Conservation (phyloP, 2,329 filamentous ascomycete species). For the Aspergillus uvarum region DNA sequence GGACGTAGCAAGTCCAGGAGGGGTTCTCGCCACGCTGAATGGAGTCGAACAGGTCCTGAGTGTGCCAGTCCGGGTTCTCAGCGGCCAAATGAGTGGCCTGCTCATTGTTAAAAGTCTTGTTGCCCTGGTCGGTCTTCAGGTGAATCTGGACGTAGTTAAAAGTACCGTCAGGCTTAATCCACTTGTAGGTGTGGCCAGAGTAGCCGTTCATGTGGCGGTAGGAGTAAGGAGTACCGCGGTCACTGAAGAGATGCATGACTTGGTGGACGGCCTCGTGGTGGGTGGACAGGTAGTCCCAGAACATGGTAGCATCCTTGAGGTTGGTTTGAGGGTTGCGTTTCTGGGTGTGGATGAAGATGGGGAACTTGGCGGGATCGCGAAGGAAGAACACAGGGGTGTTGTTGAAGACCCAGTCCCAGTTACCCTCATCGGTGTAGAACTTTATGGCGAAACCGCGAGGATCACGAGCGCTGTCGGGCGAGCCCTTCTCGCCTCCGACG, state of each 20-base stretch:
- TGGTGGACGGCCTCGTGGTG: slow-evolving; percentile 65
- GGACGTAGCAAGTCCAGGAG: slow-evolving; percentile 64
- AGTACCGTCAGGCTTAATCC: slow-evolving; percentile 63
- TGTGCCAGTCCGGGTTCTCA: slow-evolving; percentile 62
- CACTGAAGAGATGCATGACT: slow-evolving; percentile 65
- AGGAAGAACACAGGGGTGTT: slow-evolving; percentile 76
- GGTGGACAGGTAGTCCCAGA: slow-evolving; percentile 64
- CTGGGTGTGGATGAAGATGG: slow-evolving; percentile 71
- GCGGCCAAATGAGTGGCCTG: slow-evolving; percentile 56
- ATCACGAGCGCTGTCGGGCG: slow-evolving; percentile 69
- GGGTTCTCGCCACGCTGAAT: slow-evolving; percentile 63
- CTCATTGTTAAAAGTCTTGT: slow-evolving; percentile 58
- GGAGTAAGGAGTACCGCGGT: slow-evolving; percentile 65
- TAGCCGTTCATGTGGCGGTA: slow-evolving; percentile 69
- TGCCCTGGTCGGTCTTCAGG: slow-evolving; percentile 63
- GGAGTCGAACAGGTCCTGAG: slow-evolving; percentile 63
- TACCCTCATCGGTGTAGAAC: slow-evolving; percentile 72
- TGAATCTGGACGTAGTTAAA: slow-evolving; percentile 68
- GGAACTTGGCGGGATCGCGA: slow-evolving; percentile 72
- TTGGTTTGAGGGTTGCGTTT: slow-evolving; percentile 72
- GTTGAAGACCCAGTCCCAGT: slow-evolving; percentile 71
- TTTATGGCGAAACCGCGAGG: slow-evolving; percentile 72
- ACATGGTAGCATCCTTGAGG: slow-evolving; percentile 66
- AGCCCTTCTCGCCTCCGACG: slow-evolving; percentile 71
- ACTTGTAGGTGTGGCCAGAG: slow-evolving; percentile 67